Base-by-base conservation (phyloP, 2,329 filamentous ascomycete species). In the Microcyclospora pomicola region DNA sequence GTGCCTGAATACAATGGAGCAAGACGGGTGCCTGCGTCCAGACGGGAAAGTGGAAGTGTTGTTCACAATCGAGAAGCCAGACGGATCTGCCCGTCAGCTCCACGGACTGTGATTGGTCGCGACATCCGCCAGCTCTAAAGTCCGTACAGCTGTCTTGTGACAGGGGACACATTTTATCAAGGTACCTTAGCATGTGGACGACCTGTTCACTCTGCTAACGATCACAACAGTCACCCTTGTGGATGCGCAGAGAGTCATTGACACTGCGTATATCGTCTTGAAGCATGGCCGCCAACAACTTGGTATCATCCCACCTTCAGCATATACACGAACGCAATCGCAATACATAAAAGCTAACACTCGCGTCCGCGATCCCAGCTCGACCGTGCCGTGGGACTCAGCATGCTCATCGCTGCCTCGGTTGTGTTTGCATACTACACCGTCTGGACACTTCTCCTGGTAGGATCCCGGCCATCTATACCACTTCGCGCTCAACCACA, bases 391-490 rank as follows among this genome's bases (percentile, higher is more conserved):
- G 72, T 81, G 50, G 80, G 80, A 64, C 71, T 80, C 63, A 75
- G 72, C 62, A 83, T 83, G 80, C 77, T 84, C 60, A 68, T 82
- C 62, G 69, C 72, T 68, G 79, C 80, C 54, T 77, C 78, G 48
- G 69, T 72, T 53, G 74, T 83, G 59, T 84, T 83, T 61, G 68
- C 81, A 54, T 98, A 98, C 75, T 98, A 98, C 69, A 91, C 85
- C 47, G 75, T 94, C 63, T 98, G 91, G 91, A 94, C 91, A 19
- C 73, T 98, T 48, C 73, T 96, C 49, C 96, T 98, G 83, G 91
- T 95, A 75, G 42, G 65, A 54, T 34, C 32, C 27, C 10, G 16
- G 6, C 34, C 29, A 33, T 9, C 15, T 24, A n/a, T 16, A 29
- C 27, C 27, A 19, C 12, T 32, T 27, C 10, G 30, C 27, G 5